phyloP scores from a whole-genome alignment of 495 filamentous ascomycete genomes.

The Evansstolkia leycettana region DNA sequence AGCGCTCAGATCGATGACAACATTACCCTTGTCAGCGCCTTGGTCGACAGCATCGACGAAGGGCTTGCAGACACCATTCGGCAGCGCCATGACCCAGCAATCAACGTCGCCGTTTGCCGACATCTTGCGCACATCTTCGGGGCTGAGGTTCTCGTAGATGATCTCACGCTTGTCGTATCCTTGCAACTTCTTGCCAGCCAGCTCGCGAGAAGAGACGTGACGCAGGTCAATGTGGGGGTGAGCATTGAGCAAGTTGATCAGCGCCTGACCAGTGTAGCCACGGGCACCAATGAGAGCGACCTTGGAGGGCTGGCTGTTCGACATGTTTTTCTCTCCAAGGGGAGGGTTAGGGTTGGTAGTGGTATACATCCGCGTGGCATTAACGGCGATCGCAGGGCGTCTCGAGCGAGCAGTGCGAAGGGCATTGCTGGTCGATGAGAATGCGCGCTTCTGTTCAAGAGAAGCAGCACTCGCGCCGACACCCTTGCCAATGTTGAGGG shows the following conservation, averaged over 20 bases:
- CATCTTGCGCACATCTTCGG: constrained; percentile 86
- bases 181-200: constrained; percentile 79
- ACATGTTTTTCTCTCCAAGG: constrained; percentile 84
- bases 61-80: constrained; percentile 94
- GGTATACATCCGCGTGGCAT: constrained; percentile 34
- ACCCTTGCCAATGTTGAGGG: constrained; percentile 35
- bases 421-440: constrained; percentile 44
- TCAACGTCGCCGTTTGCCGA: constrained; percentile 86
- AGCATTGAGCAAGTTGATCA: constrained; percentile 77
- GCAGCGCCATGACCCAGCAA: constrained; percentile 97
- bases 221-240: constrained; percentile 92
- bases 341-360: constrained; percentile 95
- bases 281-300: constrained; percentile 91
- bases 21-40: constrained; percentile 54
- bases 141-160: constrained; percentile 79
- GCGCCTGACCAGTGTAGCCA: constrained; percentile 89
- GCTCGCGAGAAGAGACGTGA: constrained; percentile 89
- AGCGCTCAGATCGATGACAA: constrained; percentile 88
- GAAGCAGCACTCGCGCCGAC: constrained; percentile 30
- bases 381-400: constrained; percentile 17
- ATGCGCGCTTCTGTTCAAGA: constrained; percentile 50
- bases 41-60: constrained; percentile 86
- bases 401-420: constrained; percentile 21
- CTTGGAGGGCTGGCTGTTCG: constrained; percentile 66
- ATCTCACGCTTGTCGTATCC: constrained; percentile 91